Conservation (phyloP, 2,329 filamentous ascomycete genomes). For the Plectosphaerella cucumerina region DNA sequence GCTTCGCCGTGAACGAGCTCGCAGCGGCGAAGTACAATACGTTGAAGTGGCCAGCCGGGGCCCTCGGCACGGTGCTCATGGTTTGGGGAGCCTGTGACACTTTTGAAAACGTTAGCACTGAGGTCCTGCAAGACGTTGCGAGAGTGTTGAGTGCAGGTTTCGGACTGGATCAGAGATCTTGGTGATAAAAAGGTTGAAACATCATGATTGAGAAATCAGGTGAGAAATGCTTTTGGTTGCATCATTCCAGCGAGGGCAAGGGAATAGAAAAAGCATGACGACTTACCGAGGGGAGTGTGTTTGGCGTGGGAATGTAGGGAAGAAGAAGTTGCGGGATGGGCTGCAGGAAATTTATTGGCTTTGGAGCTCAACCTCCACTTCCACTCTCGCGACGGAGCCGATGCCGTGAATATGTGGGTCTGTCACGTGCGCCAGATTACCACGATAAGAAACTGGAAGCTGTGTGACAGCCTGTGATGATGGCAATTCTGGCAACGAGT, state of each 20-base stretch:
- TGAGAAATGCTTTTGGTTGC: constrained; percentile 55
- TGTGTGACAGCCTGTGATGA: neutral
- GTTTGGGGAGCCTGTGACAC: neutral
- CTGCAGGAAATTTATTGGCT: neutral
- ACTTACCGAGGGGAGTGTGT: constrained; percentile 24
- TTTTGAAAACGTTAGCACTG: constrained; percentile 15
- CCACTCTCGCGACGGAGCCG: too few relatives aligned
- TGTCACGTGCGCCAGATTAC: too few relatives aligned
- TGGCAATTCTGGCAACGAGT: neutral
- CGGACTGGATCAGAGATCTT: constrained; percentile 62
- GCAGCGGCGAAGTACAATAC: constrained; percentile 81
- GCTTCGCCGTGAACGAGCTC: constrained; percentile 64
- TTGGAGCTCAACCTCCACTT: too few relatives aligned
- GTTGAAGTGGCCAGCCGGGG: constrained; percentile 65
- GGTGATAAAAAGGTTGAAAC: constrained; percentile 55
- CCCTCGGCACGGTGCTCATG: constrained; percentile 36
- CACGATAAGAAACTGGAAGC: neutral
- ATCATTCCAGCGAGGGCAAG: constrained; percentile 39
- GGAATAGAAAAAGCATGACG: constrained; percentile 4
- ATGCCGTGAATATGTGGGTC: too few relatives aligned
- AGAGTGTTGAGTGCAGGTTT: constrained; percentile 6
- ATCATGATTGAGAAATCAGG: constrained; percentile 49
- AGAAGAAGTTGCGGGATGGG: neutral
- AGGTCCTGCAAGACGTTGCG: constrained; percentile 2
- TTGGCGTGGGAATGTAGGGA: neutral